phyloP scores from a whole-genome alignment of 306 rosid species.

The Pueraria montana region DNA sequence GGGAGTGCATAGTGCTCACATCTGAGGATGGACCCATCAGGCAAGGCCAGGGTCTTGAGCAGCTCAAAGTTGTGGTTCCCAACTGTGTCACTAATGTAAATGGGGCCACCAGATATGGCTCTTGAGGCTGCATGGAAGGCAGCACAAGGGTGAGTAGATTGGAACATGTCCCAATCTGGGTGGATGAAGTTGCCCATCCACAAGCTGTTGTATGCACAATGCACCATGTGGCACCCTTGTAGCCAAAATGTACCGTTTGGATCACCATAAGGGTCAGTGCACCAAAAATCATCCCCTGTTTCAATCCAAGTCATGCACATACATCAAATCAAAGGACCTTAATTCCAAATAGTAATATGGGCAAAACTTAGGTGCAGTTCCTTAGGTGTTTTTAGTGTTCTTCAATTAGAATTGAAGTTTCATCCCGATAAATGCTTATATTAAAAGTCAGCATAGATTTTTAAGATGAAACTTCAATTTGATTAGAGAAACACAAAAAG shows the following conservation, averaged over 20 bases:
- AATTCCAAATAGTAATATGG: not conserved
- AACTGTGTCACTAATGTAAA: slow-evolving; percentile 82
- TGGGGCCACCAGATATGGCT: slow-evolving; percentile 96
- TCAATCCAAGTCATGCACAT: slow-evolving; percentile 20
- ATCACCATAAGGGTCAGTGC: slow-evolving; percentile 91
- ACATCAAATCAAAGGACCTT: not conserved
- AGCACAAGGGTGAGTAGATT: slow-evolving; percentile 94
- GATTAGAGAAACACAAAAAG: not conserved
- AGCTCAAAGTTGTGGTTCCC: slow-evolving; percentile 87
- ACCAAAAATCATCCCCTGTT: slow-evolving; percentile 97
- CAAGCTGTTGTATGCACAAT: slow-evolving; percentile 89
- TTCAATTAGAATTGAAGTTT: too few species aligned
- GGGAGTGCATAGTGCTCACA: slow-evolving; percentile 88
- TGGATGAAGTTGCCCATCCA: slow-evolving; percentile 99
- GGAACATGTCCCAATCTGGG: slow-evolving; percentile 99
- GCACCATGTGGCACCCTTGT: slow-evolving; percentile 99
- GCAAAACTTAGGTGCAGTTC: too few species aligned
- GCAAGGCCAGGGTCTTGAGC: slow-evolving; percentile 75
- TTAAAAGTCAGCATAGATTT: too few species aligned
- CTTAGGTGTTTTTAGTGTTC: not conserved
- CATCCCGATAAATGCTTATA: too few species aligned
- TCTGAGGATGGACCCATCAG: slow-evolving; percentile 91
- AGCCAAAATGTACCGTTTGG: slow-evolving; percentile 95
- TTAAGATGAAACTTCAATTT: not conserved
- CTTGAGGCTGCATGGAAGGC: slow-evolving; percentile 95